These are phyloP conservation scores for Fusarium nelsonii DNA, from an alignment of 2,329 filamentous ascomycete species.

Conservation along the genomic window DNA sequence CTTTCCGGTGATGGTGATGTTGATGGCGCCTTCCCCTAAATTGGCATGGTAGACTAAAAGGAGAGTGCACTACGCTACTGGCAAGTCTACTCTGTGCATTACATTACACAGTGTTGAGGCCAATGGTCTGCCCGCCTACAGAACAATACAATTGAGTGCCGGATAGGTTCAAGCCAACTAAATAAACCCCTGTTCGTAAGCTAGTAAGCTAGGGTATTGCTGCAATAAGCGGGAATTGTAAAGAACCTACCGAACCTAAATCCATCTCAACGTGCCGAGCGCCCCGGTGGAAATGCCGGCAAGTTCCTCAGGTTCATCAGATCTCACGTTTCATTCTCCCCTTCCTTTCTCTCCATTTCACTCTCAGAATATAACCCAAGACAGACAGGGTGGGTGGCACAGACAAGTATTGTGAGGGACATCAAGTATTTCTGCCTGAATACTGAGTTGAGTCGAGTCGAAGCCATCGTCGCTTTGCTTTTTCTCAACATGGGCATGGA, in stretches of 20 bases:
- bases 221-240: not conserved
- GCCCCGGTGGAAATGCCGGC: constrained; percentile 21
- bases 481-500: constrained; percentile 9
- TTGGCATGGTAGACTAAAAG: constrained; percentile 3
- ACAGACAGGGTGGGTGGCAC: constrained; percentile 26
- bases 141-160: not conserved
- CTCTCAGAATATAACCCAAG: constrained; percentile 1
- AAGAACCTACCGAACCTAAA: not conserved
- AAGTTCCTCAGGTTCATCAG: constrained; percentile 27
- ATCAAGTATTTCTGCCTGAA: constrained; percentile 18
- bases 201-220: not conserved
- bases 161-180: constrained; percentile 4
- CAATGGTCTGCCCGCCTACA: not conserved
- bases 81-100: not conserved
- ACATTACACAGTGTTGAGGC: constrained; percentile 27
- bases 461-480: constrained; percentile 11
- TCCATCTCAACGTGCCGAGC: constrained; percentile 3
- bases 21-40: constrained; percentile 29
- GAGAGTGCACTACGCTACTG: constrained; percentile 1
- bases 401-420: constrained; percentile 10
- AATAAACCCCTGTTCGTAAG: constrained; percentile 8
- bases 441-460: constrained; percentile 4
- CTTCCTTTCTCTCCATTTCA: not conserved
- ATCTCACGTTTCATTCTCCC: constrained; percentile 1
- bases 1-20: constrained; percentile 21